These are phyloP conservation scores for Roridomyces roridus DNA, from an alignment of 768 basidiomycete species.

Conservation along the genomic window DNA sequence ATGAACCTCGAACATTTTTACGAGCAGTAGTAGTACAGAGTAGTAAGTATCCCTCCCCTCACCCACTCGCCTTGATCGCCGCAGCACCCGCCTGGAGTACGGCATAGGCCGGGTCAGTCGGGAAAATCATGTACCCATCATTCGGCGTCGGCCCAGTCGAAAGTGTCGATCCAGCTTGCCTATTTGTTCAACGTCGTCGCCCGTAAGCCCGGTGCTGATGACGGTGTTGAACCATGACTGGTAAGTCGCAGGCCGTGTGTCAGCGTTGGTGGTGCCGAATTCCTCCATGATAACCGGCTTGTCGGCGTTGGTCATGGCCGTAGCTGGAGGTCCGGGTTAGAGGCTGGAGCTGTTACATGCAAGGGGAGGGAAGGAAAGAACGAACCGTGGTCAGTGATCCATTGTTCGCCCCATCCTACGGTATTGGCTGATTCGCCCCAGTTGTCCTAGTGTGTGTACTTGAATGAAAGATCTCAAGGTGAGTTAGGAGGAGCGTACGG, in stretches of 20 bases:
- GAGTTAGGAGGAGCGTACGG: constrained; percentile 28
- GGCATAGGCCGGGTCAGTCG: no score
- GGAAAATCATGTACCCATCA: constrained; percentile 14
- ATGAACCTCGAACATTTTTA: no score
- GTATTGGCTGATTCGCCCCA: constrained; percentile 55
- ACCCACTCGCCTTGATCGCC: no score
- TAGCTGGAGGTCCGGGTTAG: no score
- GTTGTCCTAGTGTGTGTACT: constrained; percentile 43
- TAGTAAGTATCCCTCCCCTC: no score
- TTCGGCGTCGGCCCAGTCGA: constrained; percentile 8
- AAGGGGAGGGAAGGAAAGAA: no score
- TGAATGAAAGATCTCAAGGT: neutral
- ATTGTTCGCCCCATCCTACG: constrained; percentile 58
- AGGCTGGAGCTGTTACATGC: no score
- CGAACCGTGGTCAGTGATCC: constrained; percentile 74
- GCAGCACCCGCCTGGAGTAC: no score
- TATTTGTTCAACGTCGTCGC: neutral
- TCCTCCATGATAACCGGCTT: constrained; percentile 75
- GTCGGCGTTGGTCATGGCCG: constrained; percentile 51
- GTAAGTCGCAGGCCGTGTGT: constrained; percentile 3
- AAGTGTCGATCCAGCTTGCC: constrained; percentile 16
- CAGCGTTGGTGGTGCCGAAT: constrained; percentile 55
- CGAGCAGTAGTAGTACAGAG: no score
- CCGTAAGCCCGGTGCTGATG: constrained; percentile 11
- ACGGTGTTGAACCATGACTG: constrained; percentile 15